Evolutionary conservation across 2,329 filamentous ascomycete species (phyloP).

Genomic region (Hypomyces rosellus): DNA sequence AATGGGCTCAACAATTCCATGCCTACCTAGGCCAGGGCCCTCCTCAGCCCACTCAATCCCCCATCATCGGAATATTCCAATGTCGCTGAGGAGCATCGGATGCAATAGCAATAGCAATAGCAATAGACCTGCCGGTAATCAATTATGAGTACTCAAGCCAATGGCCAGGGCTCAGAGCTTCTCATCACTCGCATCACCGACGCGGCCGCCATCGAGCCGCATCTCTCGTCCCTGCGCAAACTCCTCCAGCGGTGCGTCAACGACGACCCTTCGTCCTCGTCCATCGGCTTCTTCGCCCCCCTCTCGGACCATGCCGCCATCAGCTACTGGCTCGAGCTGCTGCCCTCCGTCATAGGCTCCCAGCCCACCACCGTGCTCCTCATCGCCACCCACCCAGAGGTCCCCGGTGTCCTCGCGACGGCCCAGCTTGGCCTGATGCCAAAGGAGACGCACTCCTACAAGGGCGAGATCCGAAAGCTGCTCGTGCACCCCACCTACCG

Average conservation of each 20-base stretch:
- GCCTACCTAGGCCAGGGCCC: too few species aligned
- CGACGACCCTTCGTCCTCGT: constrained; percentile 20
- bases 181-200: constrained; percentile 6
- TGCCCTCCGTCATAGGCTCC: constrained; percentile 2
- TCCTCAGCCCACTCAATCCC: too few species aligned
- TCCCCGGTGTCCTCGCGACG: constrained; percentile 16
- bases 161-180: neutral
- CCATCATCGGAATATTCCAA: too few species aligned
- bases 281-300: constrained; percentile 24
- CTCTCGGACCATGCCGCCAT: constrained; percentile 17
- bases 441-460: constrained; percentile 21
- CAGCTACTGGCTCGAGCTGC: constrained; percentile 18
- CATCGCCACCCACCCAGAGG: constrained; percentile 9
- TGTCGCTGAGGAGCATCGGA: neutral
- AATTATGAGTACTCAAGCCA: neutral
- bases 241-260: constrained; percentile 23
- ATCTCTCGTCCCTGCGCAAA: constrained; percentile 16
- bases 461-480: constrained; percentile 22
- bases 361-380: constrained; percentile 12
- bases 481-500: constrained; percentile 19
- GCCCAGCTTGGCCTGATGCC: constrained; percentile 16
- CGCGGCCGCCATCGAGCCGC: constrained; percentile 8
- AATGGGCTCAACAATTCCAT: too few species aligned
- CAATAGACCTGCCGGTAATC: neutral
- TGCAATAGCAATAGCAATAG: neutral